These are phyloP conservation scores for Eremomyces bilateralis DNA, from an alignment of 495 filamentous ascomycete species.

Conservation along the genomic window DNA sequence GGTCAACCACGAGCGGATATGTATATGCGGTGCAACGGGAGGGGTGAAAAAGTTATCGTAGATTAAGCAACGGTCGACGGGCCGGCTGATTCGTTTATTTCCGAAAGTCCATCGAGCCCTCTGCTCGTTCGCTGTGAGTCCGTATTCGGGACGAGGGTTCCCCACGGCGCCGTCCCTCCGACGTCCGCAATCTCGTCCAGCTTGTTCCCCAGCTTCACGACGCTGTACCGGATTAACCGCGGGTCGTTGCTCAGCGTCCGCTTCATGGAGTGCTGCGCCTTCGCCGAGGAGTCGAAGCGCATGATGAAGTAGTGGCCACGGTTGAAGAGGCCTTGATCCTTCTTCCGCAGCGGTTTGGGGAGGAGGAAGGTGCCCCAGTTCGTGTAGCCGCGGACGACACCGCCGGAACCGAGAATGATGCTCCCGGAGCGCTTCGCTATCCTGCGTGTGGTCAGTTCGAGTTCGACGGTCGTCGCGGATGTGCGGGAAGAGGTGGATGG, in stretches of 20 bases:
- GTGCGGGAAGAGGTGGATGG: slow-evolving; percentile 4
- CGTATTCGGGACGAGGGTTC: too few species aligned
- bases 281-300: slow-evolving; percentile 64
- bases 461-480: slow-evolving; percentile 2
- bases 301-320: slow-evolving; percentile 92
- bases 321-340: slow-evolving; percentile 59
- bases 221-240: slow-evolving; percentile 64
- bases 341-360: slow-evolving; percentile 37
- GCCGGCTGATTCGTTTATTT: too few species aligned
- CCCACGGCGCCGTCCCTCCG: slow-evolving; percentile 26
- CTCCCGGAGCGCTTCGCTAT: slow-evolving; percentile 74
- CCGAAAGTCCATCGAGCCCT: too few species aligned
- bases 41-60: too few species aligned
- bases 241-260: slow-evolving; percentile 70
- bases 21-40: too few species aligned
- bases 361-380: slow-evolving; percentile 90
- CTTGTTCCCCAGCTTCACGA: slow-evolving; percentile 71
- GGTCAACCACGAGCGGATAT: too few species aligned
- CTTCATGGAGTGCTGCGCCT: slow-evolving; percentile 48
- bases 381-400: slow-evolving; percentile 74
- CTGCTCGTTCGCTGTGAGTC: too few species aligned
- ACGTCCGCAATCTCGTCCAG: slow-evolving; percentile 44
- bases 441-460: slow-evolving; percentile 23
- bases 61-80: too few species aligned
- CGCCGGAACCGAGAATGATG: slow-evolving; percentile 61